Evolutionary conservation across 2,329 filamentous ascomycete species (phyloP), one percentile per base, ranked within the genome.

Genomic region (Curvularia verruculosa): DNA sequence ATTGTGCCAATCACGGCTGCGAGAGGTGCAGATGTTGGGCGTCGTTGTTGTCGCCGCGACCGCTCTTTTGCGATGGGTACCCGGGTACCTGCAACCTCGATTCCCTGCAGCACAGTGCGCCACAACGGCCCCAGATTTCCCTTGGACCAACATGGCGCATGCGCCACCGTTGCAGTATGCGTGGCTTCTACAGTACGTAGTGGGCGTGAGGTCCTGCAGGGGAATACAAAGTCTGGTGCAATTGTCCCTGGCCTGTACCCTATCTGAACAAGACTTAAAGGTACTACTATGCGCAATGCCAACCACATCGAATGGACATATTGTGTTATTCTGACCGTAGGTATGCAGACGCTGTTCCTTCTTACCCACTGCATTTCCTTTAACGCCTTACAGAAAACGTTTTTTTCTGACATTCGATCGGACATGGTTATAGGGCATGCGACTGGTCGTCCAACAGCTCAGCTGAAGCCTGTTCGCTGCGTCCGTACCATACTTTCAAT

Each of bases 1-100:
- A 49, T 12, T 39, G 23, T 37, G 15, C 46, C 34, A 49, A 49
- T 49, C 34, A 39, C n/a, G n/a, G 23, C 13, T 19, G 46, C 34
- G 23, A 13, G 12, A 9, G 8, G 18, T 28, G 46, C 23, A 49
- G 18, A 15, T 19, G 46, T 36, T 49, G 24, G 46, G 21, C 10
- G n/a, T 49, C 15, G 34, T 19, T 28, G 46, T 49, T 37, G 46
- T 39, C 28, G 34, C 34, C 4, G 46, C 46, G 46, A 49, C 46
- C 46, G 46, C 46, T 49, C 46, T 49, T 49, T 49, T 34, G 46
- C 21, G 13, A 36, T 24, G 45, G 31, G 45, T 49, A 48, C 29
- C n/a, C n/a, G 31, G 31, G 12, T 31, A 36, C 31, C 31, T n/a
- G 12, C n/a, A 13, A 9, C 26, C 13, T 36, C n/a, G 18, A 36